Base-by-base conservation (phyloP, 2,329 filamentous ascomycete species). In the Ophiostoma perfectum region DNA sequence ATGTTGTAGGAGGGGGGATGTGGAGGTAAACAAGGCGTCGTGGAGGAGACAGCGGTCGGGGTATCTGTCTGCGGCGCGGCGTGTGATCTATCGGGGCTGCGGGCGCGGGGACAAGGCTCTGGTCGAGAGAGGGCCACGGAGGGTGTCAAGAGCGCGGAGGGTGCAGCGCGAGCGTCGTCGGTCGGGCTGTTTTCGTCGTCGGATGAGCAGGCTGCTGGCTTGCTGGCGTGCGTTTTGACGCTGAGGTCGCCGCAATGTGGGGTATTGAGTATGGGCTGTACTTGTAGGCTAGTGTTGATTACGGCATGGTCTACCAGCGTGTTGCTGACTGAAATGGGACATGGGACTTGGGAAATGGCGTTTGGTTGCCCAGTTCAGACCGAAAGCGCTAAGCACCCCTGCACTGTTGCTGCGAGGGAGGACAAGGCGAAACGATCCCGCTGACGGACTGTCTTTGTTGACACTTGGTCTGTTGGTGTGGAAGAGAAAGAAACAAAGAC, bases 171-270 rank as follows among this genome's bases (percentile, higher is more conserved):
- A 18, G 55, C 55, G 55, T 60, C 27, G 55, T 60, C 55, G 39
- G 63, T 64, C 63, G 63, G 63, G 63, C 63, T 44, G 63, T 58
- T 63, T 66, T 63, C 67, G 67, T 68, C 64, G 67, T 64, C 55
- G 63, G 41, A 52, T 64, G 63, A 49, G 67, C 64, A 66, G 64
- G 44, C 64, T 66, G 49, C 55, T 42, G 27, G 62, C 38, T 38
- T 45, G 52, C 64, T 49, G 64, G 47, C 64, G 44, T 60, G 64
- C 55, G 45, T 39, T 64, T 60, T 55, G 47, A 45, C 47, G 58
- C 64, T 68, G 67, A 58, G 64, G 67, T 62, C 42, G 68, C 65
- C 65, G 66, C 65, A 69, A 67, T 69, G 68, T 69, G 68, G 68
- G 68, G 68, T 69, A 69, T 60, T 38, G 55, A 60, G 27, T 60